Evolutionary conservation across 169 alveolate genomes (phyloP).

Genomic region (Eimeria mitis): DNA sequence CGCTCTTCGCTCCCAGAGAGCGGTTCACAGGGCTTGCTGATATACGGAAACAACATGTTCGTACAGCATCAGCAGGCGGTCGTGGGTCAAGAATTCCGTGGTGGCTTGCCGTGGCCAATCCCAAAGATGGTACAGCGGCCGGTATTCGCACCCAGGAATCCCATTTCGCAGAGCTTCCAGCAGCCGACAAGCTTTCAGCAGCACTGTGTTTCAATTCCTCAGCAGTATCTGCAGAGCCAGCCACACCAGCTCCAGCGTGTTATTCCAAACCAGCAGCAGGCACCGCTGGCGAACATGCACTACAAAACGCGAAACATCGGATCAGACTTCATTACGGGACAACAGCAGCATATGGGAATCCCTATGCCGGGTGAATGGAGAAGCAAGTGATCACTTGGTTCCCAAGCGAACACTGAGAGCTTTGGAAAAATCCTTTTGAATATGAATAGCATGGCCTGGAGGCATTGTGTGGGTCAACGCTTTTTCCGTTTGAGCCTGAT

Average conservation of each 20-base stretch:
- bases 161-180: neutral
- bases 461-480: neutral
- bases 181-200: conserved; percentile 29
- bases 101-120: conserved; percentile 12
- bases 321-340: conserved; percentile 1
- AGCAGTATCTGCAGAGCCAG: conserved; percentile 4
- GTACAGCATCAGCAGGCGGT: conserved; percentile 8
- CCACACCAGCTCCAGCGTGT: conserved; percentile 9
- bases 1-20: conserved; percentile 55
- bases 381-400: neutral
- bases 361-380: conserved; percentile 5
- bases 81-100: neutral
- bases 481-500: neutral
- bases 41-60: neutral
- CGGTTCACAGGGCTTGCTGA: neutral
- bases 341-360: conserved; percentile 26
- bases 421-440: neutral
- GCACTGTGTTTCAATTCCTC: conserved; percentile 10
- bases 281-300: neutral
- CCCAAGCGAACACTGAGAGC: neutral
- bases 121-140: neutral
- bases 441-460: neutral
- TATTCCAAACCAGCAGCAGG: conserved; percentile 26
- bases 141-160: neutral
- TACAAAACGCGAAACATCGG: neutral